Evolutionary conservation across 2,329 filamentous ascomycete species (phyloP), one percentile per base, ranked within the genome.

Genomic region (Penicillium sclerotiorum): DNA sequence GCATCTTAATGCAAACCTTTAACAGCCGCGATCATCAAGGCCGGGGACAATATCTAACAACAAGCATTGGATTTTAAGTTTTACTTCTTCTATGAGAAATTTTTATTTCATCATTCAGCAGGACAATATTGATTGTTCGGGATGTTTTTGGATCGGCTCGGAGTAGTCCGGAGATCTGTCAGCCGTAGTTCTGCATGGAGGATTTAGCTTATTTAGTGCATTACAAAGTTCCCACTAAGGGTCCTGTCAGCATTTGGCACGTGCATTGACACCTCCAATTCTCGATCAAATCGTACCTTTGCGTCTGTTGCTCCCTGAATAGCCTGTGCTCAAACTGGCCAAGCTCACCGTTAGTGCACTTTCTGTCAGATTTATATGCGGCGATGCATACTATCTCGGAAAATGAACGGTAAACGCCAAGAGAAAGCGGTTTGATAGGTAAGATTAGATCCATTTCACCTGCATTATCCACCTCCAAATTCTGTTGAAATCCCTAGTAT

Each of bases 211-310:
- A 36, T 20, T 36, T 36, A 36, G 33, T 36, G 33, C 20, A 15
- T 36, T 36, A 36, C 33, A 17, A 36, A 36, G 15, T 36, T 36
- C n/a, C n/a, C n/a, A 36, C 33, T 36, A 36, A 36, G 33, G 33
- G 15, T 36, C 15, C n/a, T 36, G 33, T 36, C 33, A 36, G 33
- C 33, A 36, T 13, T 28, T 28, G 25, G 25, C 25, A 28, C 25
- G 3, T 36, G 33, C 33, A 20, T 36, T n/a, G 33, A 18, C 15
- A 36, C 15, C n/a, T 36, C 15, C n/a, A 20, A 36, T 17, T 17
- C 15, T 36, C 1, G 15, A 36, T 18, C 8, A 36, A 36, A 20
- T 5, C 8, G 33, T 36, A 36, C 33, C 20, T 36, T 36, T 36
- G 33, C n/a, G 1, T 36, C 33, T 20, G 12, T 18, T 9, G 3